Evolutionary conservation across 192 early-diverging fungal species (phyloP).

Genomic region (Phlyctochytrium planicorne): DNA sequence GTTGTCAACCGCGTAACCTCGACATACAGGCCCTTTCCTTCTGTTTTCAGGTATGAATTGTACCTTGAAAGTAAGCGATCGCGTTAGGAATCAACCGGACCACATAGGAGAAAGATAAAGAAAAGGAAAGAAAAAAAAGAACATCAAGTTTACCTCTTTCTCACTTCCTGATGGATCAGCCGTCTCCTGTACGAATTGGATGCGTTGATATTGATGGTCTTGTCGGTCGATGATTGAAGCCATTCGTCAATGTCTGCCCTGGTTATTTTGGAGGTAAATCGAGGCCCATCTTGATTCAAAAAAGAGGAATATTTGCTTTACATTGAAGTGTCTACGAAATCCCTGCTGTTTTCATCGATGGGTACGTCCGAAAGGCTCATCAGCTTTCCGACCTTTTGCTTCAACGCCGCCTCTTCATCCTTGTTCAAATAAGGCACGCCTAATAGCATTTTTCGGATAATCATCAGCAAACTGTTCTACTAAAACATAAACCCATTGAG

Average conservation of each 20-base stretch:
- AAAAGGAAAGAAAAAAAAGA: too few species aligned
- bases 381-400: conserved; percentile 14
- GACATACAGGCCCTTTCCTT: conserved; percentile 37
- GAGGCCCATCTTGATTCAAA: not conserved
- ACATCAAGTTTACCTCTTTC: too few species aligned
- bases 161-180: conserved; percentile 76
- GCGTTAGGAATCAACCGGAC: too few species aligned
- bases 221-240: conserved; percentile 45
- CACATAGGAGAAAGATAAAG: too few species aligned
- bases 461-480: not conserved
- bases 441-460: conserved; percentile 6
- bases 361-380: conserved; percentile 38
- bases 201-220: conserved; percentile 42
- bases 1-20: conserved; percentile 47
- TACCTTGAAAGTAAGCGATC: too few species aligned
- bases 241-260: conserved; percentile 44
- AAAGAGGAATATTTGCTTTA: conserved; percentile 19
- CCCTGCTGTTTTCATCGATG: conserved; percentile 52
- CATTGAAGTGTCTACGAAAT: conserved; percentile 48
- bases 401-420: conserved; percentile 52
- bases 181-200: conserved; percentile 66
- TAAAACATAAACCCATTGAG: not conserved
- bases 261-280: conserved; percentile 1
- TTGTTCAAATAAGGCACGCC: conserved; percentile 76
- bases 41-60: conserved; percentile 48